Evolutionary conservation across 2,329 filamentous ascomycete species (phyloP).

Genomic region (Beauveria varroae): DNA sequence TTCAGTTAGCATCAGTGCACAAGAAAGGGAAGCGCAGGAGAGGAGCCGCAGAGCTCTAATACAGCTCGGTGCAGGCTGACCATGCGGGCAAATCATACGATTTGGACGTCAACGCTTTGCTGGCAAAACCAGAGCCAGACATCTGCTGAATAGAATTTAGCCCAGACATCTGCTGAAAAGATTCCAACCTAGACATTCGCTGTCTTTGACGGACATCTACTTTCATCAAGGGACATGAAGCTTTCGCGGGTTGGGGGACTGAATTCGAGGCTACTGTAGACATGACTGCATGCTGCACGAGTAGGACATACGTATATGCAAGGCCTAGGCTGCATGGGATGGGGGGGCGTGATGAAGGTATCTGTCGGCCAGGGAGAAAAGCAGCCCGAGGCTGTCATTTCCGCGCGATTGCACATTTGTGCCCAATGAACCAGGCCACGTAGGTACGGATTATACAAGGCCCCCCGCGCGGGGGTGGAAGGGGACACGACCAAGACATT

Average conservation of each 20-base stretch:
- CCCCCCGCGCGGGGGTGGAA: background rate
- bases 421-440: slow-evolving; percentile 8
- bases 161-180: too few species aligned
- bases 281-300: slow-evolving; percentile 4
- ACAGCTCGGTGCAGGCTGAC: too few species aligned
- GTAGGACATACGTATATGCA: slow-evolving; percentile 4
- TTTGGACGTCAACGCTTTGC: too few species aligned
- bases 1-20: too few species aligned
- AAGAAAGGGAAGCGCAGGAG: too few species aligned
- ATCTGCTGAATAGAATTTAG: too few species aligned
- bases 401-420: background rate
- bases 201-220: background rate
- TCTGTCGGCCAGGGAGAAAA: background rate
- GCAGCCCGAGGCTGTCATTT: slow-evolving; percentile 3
- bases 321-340: background rate
- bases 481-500: background rate
- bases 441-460: background rate
- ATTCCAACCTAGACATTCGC: background rate
- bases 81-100: too few species aligned
- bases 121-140: too few species aligned
- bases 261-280: background rate
- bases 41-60: too few species aligned
- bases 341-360: background rate
- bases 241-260: background rate
- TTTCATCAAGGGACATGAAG: background rate